Conservation (phyloP, 768 basidiomycete genomes). For the Tylopilus subfusipes region DNA sequence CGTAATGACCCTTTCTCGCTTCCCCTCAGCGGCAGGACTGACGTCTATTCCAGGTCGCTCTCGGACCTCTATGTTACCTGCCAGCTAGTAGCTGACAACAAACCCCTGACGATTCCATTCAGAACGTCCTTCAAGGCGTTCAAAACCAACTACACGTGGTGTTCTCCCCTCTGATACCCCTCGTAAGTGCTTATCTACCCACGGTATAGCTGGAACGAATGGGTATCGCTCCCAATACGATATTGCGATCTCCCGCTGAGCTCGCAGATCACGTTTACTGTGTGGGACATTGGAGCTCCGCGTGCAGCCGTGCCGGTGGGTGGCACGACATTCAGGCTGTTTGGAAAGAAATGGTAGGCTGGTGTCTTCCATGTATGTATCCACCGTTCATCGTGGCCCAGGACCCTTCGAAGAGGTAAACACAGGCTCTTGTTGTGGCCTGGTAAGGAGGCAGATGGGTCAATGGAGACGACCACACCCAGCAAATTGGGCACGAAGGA, state of each 20-base stretch:
- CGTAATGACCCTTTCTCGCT: slow-evolving; percentile 38
- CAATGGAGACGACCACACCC: slow-evolving; percentile 76
- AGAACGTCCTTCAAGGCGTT: slow-evolving; percentile 92
- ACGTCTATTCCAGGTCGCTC: slow-evolving; percentile 54
- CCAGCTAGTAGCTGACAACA: slow-evolving; percentile 90
- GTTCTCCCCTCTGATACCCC: slow-evolving; percentile 20
- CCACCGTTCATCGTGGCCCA: slow-evolving; percentile 26
- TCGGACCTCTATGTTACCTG: slow-evolving; percentile 94
- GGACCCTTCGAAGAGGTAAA: slow-evolving; percentile 88
- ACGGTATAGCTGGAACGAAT: slow-evolving; percentile 84
- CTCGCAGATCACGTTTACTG: slow-evolving; percentile 89
- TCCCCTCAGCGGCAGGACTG: slow-evolving; percentile 14
- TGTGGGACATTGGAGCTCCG: slow-evolving; percentile 92
- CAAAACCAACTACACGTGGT: slow-evolving; percentile 72
- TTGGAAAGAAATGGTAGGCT: slow-evolving; percentile 87
- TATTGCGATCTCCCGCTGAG: slow-evolving; percentile 91
- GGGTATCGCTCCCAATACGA: slow-evolving; percentile 85
- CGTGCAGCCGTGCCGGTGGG: slow-evolving; percentile 80
- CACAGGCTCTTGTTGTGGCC: slow-evolving; percentile 85
- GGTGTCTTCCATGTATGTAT: neutral
- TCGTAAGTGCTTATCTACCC: neutral
- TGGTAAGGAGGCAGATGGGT: slow-evolving; percentile 81
- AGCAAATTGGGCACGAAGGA: slow-evolving; percentile 80
- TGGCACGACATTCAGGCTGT: slow-evolving; percentile 85
- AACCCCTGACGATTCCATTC: slow-evolving; percentile 87